A percentile compares a stretch with the other conserved stretches of the same genome.
Evolutionary conservation across 2,329 filamentous ascomycete genomes (phyloP).

Genomic region (Nemania serpens): DNA sequence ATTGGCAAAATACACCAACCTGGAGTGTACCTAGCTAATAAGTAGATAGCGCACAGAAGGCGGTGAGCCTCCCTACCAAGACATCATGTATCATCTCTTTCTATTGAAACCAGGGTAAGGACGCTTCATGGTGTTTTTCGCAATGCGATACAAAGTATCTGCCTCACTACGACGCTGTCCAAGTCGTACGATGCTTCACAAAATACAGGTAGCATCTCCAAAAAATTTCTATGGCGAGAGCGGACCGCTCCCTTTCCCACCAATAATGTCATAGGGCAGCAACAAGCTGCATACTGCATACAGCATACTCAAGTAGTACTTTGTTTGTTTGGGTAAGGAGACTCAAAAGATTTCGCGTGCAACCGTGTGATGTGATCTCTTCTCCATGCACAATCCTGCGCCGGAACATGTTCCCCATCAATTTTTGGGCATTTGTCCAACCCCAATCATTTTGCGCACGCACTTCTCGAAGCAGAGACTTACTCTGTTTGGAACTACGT

Average conservation of each 20-base stretch:
- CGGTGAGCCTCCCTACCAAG: slow-evolving; percentile 4
- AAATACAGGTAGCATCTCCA: not conserved
- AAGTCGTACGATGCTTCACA: slow-evolving; percentile 9
- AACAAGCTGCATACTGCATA: slow-evolving; percentile 7
- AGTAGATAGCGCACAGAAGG: not conserved
- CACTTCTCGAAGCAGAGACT: slow-evolving; percentile 5
- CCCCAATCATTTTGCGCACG: slow-evolving; percentile 4
- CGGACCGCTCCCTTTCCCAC: not conserved
- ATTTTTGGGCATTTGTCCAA: slow-evolving; percentile 13
- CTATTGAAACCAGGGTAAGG: not conserved
- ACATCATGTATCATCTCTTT: not conserved
- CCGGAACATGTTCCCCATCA: slow-evolving; percentile 13
- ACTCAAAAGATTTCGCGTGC: slow-evolving; percentile 12
- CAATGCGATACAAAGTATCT: no score
- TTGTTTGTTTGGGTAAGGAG: slow-evolving; percentile 7
- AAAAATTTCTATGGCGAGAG: slow-evolving; percentile 2
- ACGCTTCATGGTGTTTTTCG: slow-evolving; percentile 10
- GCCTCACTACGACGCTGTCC: slow-evolving; percentile 12
- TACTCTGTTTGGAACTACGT: slow-evolving; percentile 9
- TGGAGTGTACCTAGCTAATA: no score
- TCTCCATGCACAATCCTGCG: slow-evolving; percentile 16
- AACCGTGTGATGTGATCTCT: slow-evolving; percentile 21
- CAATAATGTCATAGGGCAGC: not conserved
- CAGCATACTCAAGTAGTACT: not conserved
- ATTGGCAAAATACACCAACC: no score